Percentiles rank a stretch among this genome's conserved stretches.
phyloP scores from a whole-genome alignment of 345 rosid genomes.

The Gynandropsis gynandra region DNA sequence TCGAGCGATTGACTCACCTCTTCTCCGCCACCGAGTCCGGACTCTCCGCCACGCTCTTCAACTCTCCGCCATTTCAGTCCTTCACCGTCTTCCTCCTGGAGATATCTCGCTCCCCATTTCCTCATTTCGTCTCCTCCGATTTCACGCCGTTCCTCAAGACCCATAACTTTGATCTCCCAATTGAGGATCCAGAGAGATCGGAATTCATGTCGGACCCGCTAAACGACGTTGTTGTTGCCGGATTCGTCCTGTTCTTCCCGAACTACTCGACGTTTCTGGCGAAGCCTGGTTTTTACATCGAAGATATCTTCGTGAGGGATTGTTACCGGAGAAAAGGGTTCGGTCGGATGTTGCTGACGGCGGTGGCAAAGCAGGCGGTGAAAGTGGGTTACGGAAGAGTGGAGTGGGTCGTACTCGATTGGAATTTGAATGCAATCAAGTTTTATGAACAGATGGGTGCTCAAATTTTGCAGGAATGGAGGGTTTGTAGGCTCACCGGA shows the following conservation, averaged over 20 bases:
- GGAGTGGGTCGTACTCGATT: slow-evolving; percentile 85
- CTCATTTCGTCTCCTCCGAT: no score
- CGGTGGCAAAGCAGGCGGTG: slow-evolving; percentile 84
- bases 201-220: slow-evolving; percentile 33
- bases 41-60: slow-evolving; percentile 68
- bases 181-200: slow-evolving; percentile 48
- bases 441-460: slow-evolving; percentile 94
- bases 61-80: slow-evolving; percentile 66
- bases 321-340: slow-evolving; percentile 72
- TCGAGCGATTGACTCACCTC: slow-evolving; percentile 59
- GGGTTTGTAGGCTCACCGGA: slow-evolving; percentile 76
- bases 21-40: slow-evolving; percentile 73
- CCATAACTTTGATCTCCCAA: slow-evolving; percentile 45
- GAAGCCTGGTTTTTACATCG: no score
- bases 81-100: slow-evolving; percentile 81
- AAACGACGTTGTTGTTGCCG: slow-evolving; percentile 47
- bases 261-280: slow-evolving; percentile 60
- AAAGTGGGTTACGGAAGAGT: slow-evolving; percentile 84
- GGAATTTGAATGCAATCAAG: slow-evolving; percentile 77
- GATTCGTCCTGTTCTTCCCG: slow-evolving; percentile 76
- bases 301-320: slow-evolving; percentile 77
- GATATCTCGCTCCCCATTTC: slow-evolving; percentile 44
- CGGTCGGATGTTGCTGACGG: slow-evolving; percentile 62
- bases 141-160: no score
- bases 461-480: slow-evolving; percentile 58